Percentiles rank a stretch among this genome's conserved stretches.
Evolutionary conservation across 2,329 filamentous ascomycete species (phyloP).

Genomic region (Madurella mycetomatis): DNA sequence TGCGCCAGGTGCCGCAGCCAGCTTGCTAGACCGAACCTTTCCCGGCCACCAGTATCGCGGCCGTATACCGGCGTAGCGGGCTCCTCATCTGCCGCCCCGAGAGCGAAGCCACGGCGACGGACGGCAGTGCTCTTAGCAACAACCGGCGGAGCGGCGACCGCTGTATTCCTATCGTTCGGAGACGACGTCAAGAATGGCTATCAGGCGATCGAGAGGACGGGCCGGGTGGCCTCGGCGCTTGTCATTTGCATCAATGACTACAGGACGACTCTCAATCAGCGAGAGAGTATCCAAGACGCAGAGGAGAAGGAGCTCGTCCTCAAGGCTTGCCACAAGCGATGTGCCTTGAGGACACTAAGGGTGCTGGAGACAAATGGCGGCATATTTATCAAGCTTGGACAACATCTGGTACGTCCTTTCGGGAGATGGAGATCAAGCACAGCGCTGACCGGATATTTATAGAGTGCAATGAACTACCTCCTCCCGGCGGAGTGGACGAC

Average conservation of each 20-base stretch:
- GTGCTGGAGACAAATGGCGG: constrained; percentile 95
- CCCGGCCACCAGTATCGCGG: constrained; percentile 14
- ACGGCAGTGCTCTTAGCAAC: constrained; percentile 45
- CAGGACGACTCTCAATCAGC: constrained; percentile 71
- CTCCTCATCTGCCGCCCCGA: constrained; percentile 7
- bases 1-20: constrained; percentile 27
- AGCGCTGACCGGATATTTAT: constrained; percentile 26
- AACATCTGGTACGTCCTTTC: constrained; percentile 64
- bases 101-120: constrained; percentile 17
- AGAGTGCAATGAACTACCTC: constrained; percentile 93
- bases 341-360: constrained; percentile 77
- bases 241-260: constrained; percentile 89
- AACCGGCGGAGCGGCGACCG: constrained; percentile 45
- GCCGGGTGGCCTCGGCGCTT: constrained; percentile 70
- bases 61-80: constrained; percentile 17
- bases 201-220: constrained; percentile 69
- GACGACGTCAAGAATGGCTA: constrained; percentile 74
- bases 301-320: constrained; percentile 65
- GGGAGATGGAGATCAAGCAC: background rate
- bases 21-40: constrained; percentile 8
- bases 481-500: constrained; percentile 88
- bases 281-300: constrained; percentile 57
- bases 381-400: constrained; percentile 96
- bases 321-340: constrained; percentile 84
- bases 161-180: constrained; percentile 40